Base-by-base conservation (phyloP, 371 early-diverging fungal genomes). In the Saksenaea vasiformis region DNA sequence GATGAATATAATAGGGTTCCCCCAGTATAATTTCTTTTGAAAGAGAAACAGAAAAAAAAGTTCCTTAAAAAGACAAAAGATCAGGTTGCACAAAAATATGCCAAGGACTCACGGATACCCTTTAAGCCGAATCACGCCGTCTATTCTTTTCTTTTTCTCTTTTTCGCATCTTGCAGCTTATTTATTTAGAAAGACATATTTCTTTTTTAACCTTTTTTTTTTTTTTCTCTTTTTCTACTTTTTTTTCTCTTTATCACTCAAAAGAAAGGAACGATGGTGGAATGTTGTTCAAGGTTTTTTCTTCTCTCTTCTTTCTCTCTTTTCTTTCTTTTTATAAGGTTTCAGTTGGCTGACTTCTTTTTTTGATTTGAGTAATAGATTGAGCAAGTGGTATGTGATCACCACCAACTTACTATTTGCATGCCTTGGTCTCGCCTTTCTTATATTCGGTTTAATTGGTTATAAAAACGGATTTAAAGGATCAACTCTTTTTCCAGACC, bases 361-460 rank as follows among this genome's bases (percentile, higher is more conserved):
- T n/a, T n/a, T 17, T 14, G 31, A 43, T n/a, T 14, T n/a, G 27
- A 24, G 24, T 44, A n/a, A 14, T 72, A 81, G 82, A 67, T 67
- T 81, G 62, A 77, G 82, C 65, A 81, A 73, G 60, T 60, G 69
- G 64, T 81, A 81, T 57, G 70, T 78, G 73, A 58, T 81, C 34
- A 67, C 69, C 36, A 78, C 82, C 61, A 81, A 81, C 61, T 36
- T 70, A 28, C 66, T 81, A 24, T 78, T 75, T 59, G 70, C 71
- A 26, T 74, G 74, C 64, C 69, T 81, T 37, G 82, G 82, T 24
- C 15, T 72, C n/a, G 79, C 77, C 26, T 81, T 67, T 61, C 54
- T 81, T 31, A 76, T 72, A 9, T 73, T 78, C 61, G 79, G 82
- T 24, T 63, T 81, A 51, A 70, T 81, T 38, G 82, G 82, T n/a